phyloP scores from a whole-genome alignment of 2,329 filamentous ascomycete genomes.

The Pleomassaria siparia region DNA sequence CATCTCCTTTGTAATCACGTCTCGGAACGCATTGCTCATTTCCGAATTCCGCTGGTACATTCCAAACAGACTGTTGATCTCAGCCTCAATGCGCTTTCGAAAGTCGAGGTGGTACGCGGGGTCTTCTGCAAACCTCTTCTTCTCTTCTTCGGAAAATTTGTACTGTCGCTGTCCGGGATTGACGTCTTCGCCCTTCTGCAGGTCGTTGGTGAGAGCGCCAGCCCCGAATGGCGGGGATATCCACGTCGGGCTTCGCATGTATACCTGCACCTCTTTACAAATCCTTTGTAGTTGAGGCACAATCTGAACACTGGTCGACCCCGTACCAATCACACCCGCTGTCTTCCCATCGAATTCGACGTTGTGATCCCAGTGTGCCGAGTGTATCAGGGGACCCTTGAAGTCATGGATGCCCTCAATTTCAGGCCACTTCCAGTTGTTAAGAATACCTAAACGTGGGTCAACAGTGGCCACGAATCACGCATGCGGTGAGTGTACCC shows the following conservation, averaged over 20 bases:
- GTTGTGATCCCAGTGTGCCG: conserved; percentile 46
- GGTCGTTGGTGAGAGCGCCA: conserved; percentile 34
- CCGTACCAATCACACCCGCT: conserved; percentile 37
- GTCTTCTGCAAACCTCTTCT: conserved; percentile 59
- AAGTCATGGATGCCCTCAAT: conserved; percentile 47
- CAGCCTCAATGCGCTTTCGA: conserved; percentile 51
- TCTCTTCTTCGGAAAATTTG: conserved; percentile 54
- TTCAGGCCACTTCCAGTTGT: conserved; percentile 49
- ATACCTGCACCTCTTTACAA: conserved; percentile 36
- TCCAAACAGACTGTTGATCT: conserved; percentile 56
- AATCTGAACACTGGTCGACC: conserved; percentile 39
- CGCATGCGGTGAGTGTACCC: conserved; percentile 27
- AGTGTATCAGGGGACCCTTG: conserved; percentile 49
- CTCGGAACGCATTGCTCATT: conserved; percentile 47
- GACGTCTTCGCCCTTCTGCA: conserved; percentile 39
- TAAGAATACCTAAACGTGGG: conserved; percentile 41
- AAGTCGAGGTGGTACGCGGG: conserved; percentile 57
- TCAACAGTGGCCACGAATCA: conserved; percentile 1
- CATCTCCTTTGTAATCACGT: conserved; percentile 47
- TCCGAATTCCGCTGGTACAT: conserved; percentile 53
- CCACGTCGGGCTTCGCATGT: conserved; percentile 45
- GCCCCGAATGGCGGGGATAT: conserved; percentile 43
- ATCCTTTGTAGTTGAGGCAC: conserved; percentile 44
- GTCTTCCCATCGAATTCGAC: conserved; percentile 35
- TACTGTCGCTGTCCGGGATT: conserved; percentile 47